Base-by-base conservation (phyloP, 139 green algal species). In the Chlamydomonas eustigma region DNA sequence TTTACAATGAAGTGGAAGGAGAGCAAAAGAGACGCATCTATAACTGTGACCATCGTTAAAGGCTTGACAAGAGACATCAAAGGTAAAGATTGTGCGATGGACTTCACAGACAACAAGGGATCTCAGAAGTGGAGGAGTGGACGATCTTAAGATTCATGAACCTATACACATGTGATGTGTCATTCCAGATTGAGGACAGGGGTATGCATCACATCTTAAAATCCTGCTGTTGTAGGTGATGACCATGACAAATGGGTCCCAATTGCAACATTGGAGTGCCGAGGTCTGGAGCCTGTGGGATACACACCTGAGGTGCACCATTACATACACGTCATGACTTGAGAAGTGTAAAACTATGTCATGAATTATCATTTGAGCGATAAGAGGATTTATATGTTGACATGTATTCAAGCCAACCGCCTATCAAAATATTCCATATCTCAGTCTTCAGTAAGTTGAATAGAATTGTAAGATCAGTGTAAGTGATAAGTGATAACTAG, bases 1-100 rank as follows among this genome's bases (percentile, higher is more conserved):
- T 74, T 51, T 74, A 6, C 50, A 6, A 74, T 74, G 66, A 74
- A 74, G 66, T 74, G 66, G 66, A 74, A 74, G 28, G 66, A 74
- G 8, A 74, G 66, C 28, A 74, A 74, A 35, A 39, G 35, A 5
- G 66, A 74, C 12, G 30, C 8, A 5, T 39, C 33, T 6, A 50
- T 50, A 28, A 70, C 25, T 28, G 5, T 70, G 25, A 35, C 28
- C 25, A 35, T 8, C 6, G 18, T 70, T 6, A 70, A 70, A 28
- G 58, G 58, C 58, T 24, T 35, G 58, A 70, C 58, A 35, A 70
- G 58, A 35, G 58, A 70, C 18, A 22, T 70, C 58, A 70, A 24
- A 5, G 58, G 58, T 70, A 28, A 32, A 28, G 44, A 18, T n/a
- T 63, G 50, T 63, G 50, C 24, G 50, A 24, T 63, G 50, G 50